These are phyloP conservation scores for Teunomyces funiuensis DNA, from an alignment of 805 yeast genomes.

Conservation along the genomic window DNA sequence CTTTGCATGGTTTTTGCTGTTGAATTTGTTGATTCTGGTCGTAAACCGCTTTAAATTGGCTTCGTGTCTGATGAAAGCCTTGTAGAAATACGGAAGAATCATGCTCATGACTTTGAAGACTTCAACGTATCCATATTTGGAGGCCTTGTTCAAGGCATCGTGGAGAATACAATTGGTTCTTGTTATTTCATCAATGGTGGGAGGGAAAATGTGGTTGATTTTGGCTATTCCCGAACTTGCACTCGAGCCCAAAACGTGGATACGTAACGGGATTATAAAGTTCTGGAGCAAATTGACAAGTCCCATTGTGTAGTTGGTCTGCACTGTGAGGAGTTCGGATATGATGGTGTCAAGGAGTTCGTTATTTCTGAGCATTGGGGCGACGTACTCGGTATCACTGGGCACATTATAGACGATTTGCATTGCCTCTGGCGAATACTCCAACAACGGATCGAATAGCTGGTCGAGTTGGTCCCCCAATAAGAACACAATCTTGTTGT, in stretches of 20 bases:
- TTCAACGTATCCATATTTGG: conserved; percentile 71
- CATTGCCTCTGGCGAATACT: conserved; percentile 88
- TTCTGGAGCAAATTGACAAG: conserved; percentile 76
- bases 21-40: conserved; percentile 47
- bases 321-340: conserved; percentile 66
- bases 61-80: conserved; percentile 91
- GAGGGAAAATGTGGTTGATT: conserved; percentile 82
- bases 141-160: conserved; percentile 69
- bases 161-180: conserved; percentile 83
- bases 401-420: conserved; percentile 72
- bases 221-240: conserved; percentile 58
- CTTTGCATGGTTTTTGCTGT: conserved; percentile 25
- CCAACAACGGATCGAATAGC: conserved; percentile 83
- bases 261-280: conserved; percentile 75
- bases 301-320: conserved; percentile 69
- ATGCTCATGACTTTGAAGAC: conserved; percentile 76
- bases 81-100: conserved; percentile 85
- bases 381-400: conserved; percentile 11
- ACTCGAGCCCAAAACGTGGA: conserved; percentile 58
- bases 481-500: conserved; percentile 72
- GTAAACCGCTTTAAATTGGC: conserved; percentile 78
- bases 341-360: conserved; percentile 49
- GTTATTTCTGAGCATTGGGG: conserved; percentile 8
- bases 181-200: conserved; percentile 92
- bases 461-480: conserved; percentile 87